A percentile compares a stretch with the other conserved stretches of the same genome.
Evolutionary conservation across 192 early-diverging fungal species (phyloP).

Genomic region (Podila verticillata): DNA sequence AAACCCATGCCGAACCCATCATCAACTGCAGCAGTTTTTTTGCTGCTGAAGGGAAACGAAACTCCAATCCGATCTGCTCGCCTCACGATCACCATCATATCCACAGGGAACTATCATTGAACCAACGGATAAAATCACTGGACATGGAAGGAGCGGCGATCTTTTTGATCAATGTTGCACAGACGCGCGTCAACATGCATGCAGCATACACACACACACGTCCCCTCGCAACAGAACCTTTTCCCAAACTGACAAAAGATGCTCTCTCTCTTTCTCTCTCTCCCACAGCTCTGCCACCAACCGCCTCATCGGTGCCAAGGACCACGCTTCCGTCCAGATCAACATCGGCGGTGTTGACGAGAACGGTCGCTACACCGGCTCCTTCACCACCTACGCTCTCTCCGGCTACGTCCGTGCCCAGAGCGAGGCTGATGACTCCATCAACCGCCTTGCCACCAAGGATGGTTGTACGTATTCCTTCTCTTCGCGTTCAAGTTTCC

Average conservation of each 20-base stretch:
- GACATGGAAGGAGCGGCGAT: too few species aligned
- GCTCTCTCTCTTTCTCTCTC: not conserved
- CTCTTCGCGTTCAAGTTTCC: slow-evolving; percentile 6
- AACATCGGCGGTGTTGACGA: slow-evolving; percentile 95
- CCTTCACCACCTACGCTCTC: slow-evolving; percentile 88
- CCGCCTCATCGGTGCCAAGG: slow-evolving; percentile 97
- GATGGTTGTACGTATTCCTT: slow-evolving; percentile 65
- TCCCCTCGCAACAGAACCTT: too few species aligned
- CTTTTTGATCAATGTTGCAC: too few species aligned
- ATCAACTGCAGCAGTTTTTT: too few species aligned
- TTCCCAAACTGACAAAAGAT: not conserved
- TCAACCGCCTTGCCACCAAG: slow-evolving; percentile 90
- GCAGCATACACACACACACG: too few species aligned
- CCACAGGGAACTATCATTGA: too few species aligned
- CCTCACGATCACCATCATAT: too few species aligned
- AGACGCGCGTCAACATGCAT: too few species aligned
- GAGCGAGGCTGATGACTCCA: slow-evolving; percentile 93
- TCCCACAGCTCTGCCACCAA: slow-evolving; percentile 90
- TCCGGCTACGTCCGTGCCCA: slow-evolving; percentile 90
- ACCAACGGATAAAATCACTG: too few species aligned
- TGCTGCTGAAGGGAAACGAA: too few species aligned
- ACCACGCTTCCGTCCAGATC: slow-evolving; percentile 98
- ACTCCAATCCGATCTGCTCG: too few species aligned
- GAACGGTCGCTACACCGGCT: slow-evolving; percentile 75
- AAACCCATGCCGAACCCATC: too few species aligned